A percentile compares a stretch with the other conserved stretches of the same genome.
Evolutionary conservation across 73 alveolate genomes (phyloP).

Genomic region (Paramecium sonneborni): DNA sequence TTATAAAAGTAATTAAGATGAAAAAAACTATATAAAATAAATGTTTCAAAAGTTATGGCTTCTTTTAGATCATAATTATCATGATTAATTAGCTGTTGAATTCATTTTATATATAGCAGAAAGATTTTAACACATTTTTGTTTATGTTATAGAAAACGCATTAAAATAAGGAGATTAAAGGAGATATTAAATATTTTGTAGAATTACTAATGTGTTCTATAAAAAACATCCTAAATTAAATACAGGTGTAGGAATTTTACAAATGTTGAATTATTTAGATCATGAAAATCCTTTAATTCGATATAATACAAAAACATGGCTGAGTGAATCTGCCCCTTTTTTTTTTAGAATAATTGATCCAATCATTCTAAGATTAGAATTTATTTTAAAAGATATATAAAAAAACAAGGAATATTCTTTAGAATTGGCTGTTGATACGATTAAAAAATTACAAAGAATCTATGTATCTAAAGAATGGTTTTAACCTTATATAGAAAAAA

Average conservation of each 20-base stretch:
- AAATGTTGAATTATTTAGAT: conserved; percentile 76
- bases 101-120: not conserved
- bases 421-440: not conserved
- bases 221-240: conserved; percentile 57
- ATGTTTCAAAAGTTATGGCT: conserved; percentile 12
- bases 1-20: not conserved
- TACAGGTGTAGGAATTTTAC: conserved; percentile 74
- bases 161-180: conserved; percentile 17
- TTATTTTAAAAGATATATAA: conserved; percentile 9
- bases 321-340: conserved; percentile 64
- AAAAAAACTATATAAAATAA: not conserved
- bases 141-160: not conserved
- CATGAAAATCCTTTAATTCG: conserved; percentile 74
- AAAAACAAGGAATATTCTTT: not conserved
- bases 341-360: conserved; percentile 75
- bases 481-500: not conserved
- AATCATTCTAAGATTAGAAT: conserved; percentile 62
- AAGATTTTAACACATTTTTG: not conserved
- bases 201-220: not conserved
- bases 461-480: not conserved
- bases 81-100: not conserved
- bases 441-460: not conserved
- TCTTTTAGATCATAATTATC: not conserved
- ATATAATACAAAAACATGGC: conserved; percentile 77
- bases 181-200: conserved; percentile 35